These are phyloP conservation scores for Halophytophthora batemanensis DNA, from an alignment of 352 stramenopile species.

Conservation along the genomic window DNA sequence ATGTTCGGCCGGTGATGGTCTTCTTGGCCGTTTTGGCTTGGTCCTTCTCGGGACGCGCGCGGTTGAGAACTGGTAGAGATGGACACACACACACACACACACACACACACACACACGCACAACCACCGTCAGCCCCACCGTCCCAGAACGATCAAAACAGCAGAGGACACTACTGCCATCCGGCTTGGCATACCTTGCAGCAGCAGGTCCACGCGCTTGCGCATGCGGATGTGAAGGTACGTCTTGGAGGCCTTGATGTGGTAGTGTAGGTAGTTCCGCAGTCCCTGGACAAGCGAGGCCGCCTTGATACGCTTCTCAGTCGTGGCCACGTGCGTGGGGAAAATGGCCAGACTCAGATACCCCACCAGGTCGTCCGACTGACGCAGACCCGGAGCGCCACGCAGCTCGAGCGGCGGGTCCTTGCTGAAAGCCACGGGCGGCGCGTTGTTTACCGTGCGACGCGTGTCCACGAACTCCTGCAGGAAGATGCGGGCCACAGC, in stretches of 20 bases:
- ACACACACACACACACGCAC: no score
- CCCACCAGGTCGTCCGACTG: constrained; percentile 76
- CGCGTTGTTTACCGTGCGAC: constrained; percentile 92
- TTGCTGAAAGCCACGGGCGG: constrained; percentile 90
- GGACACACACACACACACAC: constrained; percentile 1
- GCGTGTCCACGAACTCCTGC: constrained; percentile 91
- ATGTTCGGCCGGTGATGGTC: constrained; percentile 90
- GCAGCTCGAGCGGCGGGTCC: constrained; percentile 87
- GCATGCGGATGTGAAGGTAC: constrained; percentile 95
- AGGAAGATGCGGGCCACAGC: constrained; percentile 90
- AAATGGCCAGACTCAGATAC: constrained; percentile 88
- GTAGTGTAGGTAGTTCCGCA: constrained; percentile 95
- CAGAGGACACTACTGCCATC: not conserved
- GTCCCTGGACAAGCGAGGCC: constrained; percentile 81
- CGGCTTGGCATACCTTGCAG: constrained; percentile 87
- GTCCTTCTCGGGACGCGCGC: constrained; percentile 86
- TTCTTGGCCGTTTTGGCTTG: constrained; percentile 90
- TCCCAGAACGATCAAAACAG: no score
- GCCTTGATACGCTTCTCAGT: constrained; percentile 87
- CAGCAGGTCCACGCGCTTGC: constrained; percentile 89
- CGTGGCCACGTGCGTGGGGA: constrained; percentile 87
- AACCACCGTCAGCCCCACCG: no score
- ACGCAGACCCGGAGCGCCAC: constrained; percentile 57
- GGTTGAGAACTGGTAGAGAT: constrained; percentile 79
- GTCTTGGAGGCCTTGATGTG: constrained; percentile 96